phyloP scores from a whole-genome alignment of 2,329 filamentous ascomycete genomes.

The Botryotinia calthae region DNA sequence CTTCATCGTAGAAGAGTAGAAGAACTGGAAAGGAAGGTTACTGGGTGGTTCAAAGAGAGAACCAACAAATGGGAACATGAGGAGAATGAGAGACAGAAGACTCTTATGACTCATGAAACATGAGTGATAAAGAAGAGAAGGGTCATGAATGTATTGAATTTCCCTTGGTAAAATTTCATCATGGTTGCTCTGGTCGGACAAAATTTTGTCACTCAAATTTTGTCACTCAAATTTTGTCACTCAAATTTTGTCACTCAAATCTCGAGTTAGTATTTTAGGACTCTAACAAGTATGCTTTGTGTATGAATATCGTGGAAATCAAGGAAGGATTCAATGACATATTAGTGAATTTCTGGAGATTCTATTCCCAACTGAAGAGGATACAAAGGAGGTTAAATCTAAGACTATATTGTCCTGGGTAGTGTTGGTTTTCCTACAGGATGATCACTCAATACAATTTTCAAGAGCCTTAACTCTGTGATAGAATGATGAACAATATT shows the following conservation, averaged over 20 bases:
- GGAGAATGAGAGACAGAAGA: background rate
- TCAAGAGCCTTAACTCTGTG: background rate
- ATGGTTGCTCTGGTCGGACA: background rate
- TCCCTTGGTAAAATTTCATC: background rate
- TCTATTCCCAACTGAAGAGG: background rate
- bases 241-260: background rate
- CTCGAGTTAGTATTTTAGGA: background rate
- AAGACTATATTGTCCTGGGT: background rate
- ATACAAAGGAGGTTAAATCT: background rate
- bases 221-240: too few species aligned
- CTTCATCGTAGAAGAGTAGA: background rate
- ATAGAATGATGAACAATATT: background rate
- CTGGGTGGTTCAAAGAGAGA: background rate
- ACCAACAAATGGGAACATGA: background rate
- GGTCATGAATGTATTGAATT: background rate
- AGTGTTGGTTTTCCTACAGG: accelerated
- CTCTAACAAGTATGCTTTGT: background rate
- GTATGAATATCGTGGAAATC: background rate
- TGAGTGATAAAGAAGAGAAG: background rate
- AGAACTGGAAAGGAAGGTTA: background rate
- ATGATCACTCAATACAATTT: background rate
- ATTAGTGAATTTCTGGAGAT: background rate
- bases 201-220: background rate
- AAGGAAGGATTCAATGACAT: background rate
- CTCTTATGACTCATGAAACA: background rate